These are phyloP conservation scores for Trypanosomatidae sp. DNA, from an alignment of 208 protist genomes.

Conservation along the genomic window DNA sequence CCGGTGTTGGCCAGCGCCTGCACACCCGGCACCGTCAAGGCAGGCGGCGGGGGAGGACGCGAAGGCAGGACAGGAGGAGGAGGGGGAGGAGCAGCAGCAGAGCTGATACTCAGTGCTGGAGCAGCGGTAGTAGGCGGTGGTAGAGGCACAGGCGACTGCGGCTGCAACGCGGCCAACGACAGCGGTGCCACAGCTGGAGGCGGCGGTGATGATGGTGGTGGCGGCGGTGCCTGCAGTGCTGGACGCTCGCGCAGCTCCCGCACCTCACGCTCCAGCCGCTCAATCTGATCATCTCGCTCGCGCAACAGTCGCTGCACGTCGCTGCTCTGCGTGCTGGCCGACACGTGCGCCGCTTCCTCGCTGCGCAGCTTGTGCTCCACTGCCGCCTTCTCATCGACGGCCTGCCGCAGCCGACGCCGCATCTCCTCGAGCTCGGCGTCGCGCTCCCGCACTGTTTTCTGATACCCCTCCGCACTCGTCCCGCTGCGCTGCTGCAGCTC, in stretches of 20 bases:
- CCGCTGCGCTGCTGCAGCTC: constrained; percentile 51
- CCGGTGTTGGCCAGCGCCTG: too few species aligned
- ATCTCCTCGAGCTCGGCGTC: constrained; percentile 52
- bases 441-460: constrained; percentile 42
- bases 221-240: background rate
- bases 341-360: constrained; percentile 37
- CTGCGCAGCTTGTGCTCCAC: constrained; percentile 36
- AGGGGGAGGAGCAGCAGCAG: background rate
- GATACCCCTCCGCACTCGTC: constrained; percentile 24
- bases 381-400: constrained; percentile 40
- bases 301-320: constrained; percentile 40
- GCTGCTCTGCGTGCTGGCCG: constrained; percentile 20
- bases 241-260: constrained; percentile 29
- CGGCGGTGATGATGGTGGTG: background rate
- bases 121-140: background rate
- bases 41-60: too few species aligned
- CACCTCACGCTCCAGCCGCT: constrained; percentile 46
- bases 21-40: too few species aligned
- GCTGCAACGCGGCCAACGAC: background rate
- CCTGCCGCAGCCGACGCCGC: constrained; percentile 25
- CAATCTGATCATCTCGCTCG: constrained; percentile 45
- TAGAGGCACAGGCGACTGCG: background rate
- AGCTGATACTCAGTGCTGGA: too few species aligned
- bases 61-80: background rate
- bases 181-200: background rate